Base-by-base conservation (phyloP, 2,329 filamentous ascomycete species). In the Penicillium sp. region DNA sequence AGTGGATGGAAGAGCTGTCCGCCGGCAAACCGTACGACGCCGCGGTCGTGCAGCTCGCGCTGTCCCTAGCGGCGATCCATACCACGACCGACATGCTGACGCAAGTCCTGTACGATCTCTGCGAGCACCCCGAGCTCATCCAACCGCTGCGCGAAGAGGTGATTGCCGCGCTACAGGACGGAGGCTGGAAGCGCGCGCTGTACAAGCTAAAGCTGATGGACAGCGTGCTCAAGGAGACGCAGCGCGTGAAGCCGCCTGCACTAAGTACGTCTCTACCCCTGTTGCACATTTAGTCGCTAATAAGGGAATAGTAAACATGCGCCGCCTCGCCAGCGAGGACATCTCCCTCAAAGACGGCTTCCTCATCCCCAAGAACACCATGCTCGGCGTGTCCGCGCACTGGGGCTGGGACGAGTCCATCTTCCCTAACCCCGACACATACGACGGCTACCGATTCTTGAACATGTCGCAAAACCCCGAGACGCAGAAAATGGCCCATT, bases 381-480 rank as follows among this genome's bases (percentile, higher is more conserved):
- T 71, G 5, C 61, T 83, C 9, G 48, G 38, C 6, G 40, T 59
- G 11, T 57, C 58, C 6, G 50, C 26, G 12, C 54, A 52, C 40
- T 56, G 47, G 55, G 43, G 26, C 35, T 55, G 51, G 48, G 52
- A 26, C 73, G 74, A 48, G 66, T 81, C 28, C 73, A 61, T 79
- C 12, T 71, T 74, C 38, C 72, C 74, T 11, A 71, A 77, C 12
- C 71, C 80, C 0, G 60, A 72, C 12, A 60, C 55, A 1, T 84
- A 80, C 58, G 75, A 82, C 52, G 74, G 81, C 0, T 79, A 81
- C 62, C 72, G 81, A 3, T 83, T 78, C 47, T 77, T 76, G 3
- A 67, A 72, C 1, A 61, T 70, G 14, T 68, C 77, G 16, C 75
- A 81, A 58, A 30, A 56, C 2, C 55, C 60, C 1, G 48, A 28